These are phyloP conservation scores for Fraxinus platypoda DNA, from an alignment of 305 asterid species.

Conservation along the genomic window DNA sequence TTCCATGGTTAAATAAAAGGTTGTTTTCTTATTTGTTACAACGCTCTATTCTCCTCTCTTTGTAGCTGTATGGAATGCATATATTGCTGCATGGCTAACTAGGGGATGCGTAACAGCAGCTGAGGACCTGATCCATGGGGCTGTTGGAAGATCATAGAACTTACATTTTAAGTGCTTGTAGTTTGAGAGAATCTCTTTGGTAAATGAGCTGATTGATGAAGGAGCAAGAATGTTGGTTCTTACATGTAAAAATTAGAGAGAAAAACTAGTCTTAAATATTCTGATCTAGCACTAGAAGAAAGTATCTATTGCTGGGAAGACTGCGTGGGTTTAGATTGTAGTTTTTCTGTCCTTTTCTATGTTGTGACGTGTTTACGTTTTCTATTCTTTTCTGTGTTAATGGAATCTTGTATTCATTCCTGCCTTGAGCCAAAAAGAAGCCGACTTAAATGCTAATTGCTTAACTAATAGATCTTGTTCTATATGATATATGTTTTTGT, in stretches of 20 bases:
- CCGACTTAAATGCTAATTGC: background rate
- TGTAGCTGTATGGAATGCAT: background rate
- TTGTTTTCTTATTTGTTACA: background rate
- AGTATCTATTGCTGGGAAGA: background rate
- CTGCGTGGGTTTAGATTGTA: background rate
- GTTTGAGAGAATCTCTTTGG: background rate
- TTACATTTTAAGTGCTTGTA: background rate
- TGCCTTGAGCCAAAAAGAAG: background rate
- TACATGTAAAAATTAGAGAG: background rate
- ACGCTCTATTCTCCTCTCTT: background rate
- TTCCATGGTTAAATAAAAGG: background rate
- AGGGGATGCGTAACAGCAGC: background rate
- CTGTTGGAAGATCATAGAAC: background rate
- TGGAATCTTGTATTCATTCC: background rate
- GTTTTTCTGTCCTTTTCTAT: background rate
- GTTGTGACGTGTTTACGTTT: background rate
- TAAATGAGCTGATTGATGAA: background rate
- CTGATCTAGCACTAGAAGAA: background rate
- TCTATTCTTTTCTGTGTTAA: background rate
- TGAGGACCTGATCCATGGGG: background rate
- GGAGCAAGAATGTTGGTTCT: background rate
- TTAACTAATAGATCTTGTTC: background rate
- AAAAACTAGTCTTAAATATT: background rate
- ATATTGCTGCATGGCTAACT: background rate
- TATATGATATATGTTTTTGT: conserved; percentile 15